Conservation (phyloP, 2,329 filamentous ascomycete genomes). For the Ophiostoma quercus region DNA sequence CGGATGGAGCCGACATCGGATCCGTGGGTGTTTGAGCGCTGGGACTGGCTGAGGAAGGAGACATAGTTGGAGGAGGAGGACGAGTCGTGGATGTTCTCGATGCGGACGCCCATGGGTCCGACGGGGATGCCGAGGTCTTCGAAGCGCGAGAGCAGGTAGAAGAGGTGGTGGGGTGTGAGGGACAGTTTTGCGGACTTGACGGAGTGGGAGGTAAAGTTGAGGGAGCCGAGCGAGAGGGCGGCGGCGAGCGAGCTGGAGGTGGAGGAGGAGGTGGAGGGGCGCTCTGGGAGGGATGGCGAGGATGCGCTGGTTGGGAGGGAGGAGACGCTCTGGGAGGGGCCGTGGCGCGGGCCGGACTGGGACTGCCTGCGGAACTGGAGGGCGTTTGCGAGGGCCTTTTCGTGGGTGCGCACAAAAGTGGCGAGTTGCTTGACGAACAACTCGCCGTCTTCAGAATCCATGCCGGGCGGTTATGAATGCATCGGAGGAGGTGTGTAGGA, state of each 20-base stretch:
- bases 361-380: constrained; percentile 76
- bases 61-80: constrained; percentile 87
- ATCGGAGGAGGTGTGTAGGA: constrained; percentile 35
- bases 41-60: constrained; percentile 82
- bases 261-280: constrained; percentile 61
- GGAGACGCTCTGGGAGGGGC: constrained; percentile 59
- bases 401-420: constrained; percentile 92
- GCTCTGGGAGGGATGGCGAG: constrained; percentile 54
- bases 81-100: constrained; percentile 90
- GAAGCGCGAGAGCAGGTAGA: constrained; percentile 91
- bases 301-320: constrained; percentile 45
- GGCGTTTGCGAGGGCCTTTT: constrained; percentile 94
- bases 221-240: constrained; percentile 77
- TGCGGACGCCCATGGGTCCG: constrained; percentile 89
- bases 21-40: constrained; percentile 70
- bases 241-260: constrained; percentile 72
- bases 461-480: constrained; percentile 50
- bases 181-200: constrained; percentile 88
- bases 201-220: constrained; percentile 77
- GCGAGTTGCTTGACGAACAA: constrained; percentile 93
- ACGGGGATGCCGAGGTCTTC: constrained; percentile 87
- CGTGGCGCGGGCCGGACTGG: constrained; percentile 64
- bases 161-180: constrained; percentile 91
- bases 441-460: constrained; percentile 87
- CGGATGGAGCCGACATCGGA: constrained; percentile 88